Base-by-base conservation (phyloP, 176 grass and related monocot species). In the Luzula sylvatica region DNA sequence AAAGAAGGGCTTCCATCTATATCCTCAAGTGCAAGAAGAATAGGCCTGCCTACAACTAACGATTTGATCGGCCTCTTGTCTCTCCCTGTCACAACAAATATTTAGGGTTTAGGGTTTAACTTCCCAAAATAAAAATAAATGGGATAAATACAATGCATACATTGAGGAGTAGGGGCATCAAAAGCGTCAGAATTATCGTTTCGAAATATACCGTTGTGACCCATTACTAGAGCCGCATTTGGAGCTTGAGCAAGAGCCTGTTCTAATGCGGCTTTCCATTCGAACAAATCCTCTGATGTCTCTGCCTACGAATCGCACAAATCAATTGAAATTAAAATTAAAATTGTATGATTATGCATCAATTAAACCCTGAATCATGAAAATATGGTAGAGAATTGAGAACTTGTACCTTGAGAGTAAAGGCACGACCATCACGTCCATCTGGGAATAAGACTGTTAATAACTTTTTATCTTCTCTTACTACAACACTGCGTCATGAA, bases 1-100 rank as follows among this genome's bases (percentile, higher is more conserved):
- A 99, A 99, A 68, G 93, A 99, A 63, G 93, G 86, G 21, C 86
- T 81, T 55, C 93, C 93, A 78, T 98, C 93, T 50, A 98, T 98
- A 75, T 98, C 86, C 77, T 98, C 93, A 17, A 98, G 86, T 61
- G 93, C 93, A 56, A 98, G 86, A 45, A 98, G 76, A 76, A 98
- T 98, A 44, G 93, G 93, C 51, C 93, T 81, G 26, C 93, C 93
- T 21, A 98, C 82, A 83, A 92, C 86, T 48, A 87, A 72, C 2
- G 86, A 98, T 73, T 92, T 90, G 47, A 72, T 78, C 20, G 82
- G 82, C 49, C 75, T 63, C 78, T 92, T 98, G 43, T 90, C 86
- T 80, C 82, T 87, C 86, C 93, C 93, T 98, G 65, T 15, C 3
- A 19, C 66, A 65, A 18, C 30, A 68, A 69, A 23, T 12, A 44